Evolutionary conservation across 352 stramenopile species (phyloP).

Genomic region (Globisporangium radiosum): DNA sequence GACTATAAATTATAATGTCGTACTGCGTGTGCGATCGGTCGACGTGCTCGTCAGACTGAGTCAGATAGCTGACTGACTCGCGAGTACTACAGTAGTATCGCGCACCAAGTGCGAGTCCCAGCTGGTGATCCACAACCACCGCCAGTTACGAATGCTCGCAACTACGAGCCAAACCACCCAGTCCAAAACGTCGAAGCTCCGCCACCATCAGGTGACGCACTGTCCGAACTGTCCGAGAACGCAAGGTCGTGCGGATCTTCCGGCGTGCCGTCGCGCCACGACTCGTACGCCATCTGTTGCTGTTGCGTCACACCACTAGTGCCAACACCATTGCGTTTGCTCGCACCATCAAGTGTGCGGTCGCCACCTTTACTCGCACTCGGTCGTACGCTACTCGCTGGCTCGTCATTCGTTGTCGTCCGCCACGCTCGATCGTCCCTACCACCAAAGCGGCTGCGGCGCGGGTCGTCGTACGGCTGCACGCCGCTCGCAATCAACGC

Average conservation of each 20-base stretch:
- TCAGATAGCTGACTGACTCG: too few species aligned
- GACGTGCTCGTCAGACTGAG: too few species aligned
- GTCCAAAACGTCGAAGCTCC: constrained; percentile 32
- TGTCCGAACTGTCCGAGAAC: constrained; percentile 22
- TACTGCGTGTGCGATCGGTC: too few species aligned
- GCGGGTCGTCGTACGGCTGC: constrained; percentile 47
- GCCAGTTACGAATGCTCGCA: too few species aligned
- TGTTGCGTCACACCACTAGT: constrained; percentile 2
- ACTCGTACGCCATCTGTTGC: constrained; percentile 15
- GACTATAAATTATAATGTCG: too few species aligned
- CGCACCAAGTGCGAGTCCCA: too few species aligned
- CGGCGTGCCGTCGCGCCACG: constrained; percentile 23
- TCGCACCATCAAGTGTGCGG: not conserved
- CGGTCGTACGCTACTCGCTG: not conserved
- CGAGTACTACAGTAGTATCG: too few species aligned
- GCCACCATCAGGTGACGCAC: constrained; percentile 15
- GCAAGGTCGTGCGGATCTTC: constrained; percentile 19
- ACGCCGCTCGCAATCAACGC: constrained; percentile 52
- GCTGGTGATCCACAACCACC: too few species aligned
- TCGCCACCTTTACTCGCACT: constrained; percentile 5
- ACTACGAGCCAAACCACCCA: constrained; percentile 30
- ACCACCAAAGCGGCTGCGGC: constrained; percentile 43
- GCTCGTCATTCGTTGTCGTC: not conserved
- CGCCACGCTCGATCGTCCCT: constrained; percentile 15
- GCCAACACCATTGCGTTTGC: not conserved